Evolutionary conservation across 1,284 basidiomycete genomes (phyloP).

Genomic region (Tilletia indica): DNA sequence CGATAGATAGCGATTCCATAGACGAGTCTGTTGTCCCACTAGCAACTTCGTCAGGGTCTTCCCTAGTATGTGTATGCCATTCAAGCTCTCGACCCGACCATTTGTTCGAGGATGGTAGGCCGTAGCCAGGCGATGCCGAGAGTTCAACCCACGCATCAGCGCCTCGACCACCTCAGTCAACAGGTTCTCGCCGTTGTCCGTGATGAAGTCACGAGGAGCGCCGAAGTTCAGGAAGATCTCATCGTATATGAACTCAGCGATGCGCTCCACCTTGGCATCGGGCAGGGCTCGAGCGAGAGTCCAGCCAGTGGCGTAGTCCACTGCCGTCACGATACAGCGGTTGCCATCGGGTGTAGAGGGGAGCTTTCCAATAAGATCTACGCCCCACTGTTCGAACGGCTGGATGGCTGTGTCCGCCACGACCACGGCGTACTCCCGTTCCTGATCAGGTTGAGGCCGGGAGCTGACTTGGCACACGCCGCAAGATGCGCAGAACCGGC

Average conservation of each 20-base stretch:
- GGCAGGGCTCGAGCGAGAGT: constrained; percentile 11
- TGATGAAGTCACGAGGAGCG: constrained; percentile 14
- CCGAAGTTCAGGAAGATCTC: constrained; percentile 15
- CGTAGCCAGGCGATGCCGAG: neutral
- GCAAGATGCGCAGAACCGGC: constrained; percentile 15
- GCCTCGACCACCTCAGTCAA: neutral
- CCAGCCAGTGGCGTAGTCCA: constrained; percentile 20
- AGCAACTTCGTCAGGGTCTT: neutral
- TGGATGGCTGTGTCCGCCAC: constrained; percentile 9
- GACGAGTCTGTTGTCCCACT: constrained; percentile 10
- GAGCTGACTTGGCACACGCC: constrained; percentile 12
- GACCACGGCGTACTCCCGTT: constrained; percentile 16
- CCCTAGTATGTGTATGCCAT: constrained; percentile 19
- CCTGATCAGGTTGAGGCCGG: constrained; percentile 5
- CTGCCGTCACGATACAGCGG: constrained; percentile 15
- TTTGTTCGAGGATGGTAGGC: constrained; percentile 26
- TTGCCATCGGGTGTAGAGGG: constrained; percentile 11
- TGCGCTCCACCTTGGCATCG: constrained; percentile 8
- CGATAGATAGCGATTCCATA: constrained; percentile 18
- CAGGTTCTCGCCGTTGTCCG: constrained; percentile 18
- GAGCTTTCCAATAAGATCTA: constrained; percentile 14
- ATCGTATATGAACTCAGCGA: constrained; percentile 18
- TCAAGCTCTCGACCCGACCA: constrained; percentile 24
- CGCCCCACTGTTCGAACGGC: constrained; percentile 20
- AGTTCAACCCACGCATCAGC: neutral